Conservation (phyloP, 495 filamentous ascomycete genomes). For the Massariosphaeria phaeospora region DNA sequence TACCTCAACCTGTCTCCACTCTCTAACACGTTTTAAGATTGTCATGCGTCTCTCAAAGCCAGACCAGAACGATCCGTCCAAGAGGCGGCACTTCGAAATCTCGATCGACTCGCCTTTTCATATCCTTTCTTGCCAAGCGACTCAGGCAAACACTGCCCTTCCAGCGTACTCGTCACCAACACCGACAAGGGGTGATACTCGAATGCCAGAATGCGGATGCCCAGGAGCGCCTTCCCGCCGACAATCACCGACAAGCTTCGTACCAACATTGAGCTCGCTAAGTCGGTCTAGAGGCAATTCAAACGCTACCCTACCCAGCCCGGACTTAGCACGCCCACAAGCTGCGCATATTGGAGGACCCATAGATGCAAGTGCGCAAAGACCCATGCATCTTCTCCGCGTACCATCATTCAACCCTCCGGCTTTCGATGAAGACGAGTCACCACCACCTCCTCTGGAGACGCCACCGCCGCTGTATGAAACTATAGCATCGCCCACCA, state of each 20-base stretch:
- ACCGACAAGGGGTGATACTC: slow-evolving; percentile 44
- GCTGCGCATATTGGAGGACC: slow-evolving; percentile 38
- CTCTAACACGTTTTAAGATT: slow-evolving; percentile 57
- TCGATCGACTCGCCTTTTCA: slow-evolving; percentile 98
- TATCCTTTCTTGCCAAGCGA: slow-evolving; percentile 88
- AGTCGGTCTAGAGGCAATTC: slow-evolving; percentile 23
- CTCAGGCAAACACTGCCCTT: slow-evolving; percentile 81
- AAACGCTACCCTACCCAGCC: slow-evolving; percentile 37
- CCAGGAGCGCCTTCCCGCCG: slow-evolving; percentile 56
- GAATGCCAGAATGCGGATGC: slow-evolving; percentile 68
- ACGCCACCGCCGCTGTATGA: slow-evolving; percentile 91
- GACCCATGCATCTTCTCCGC: slow-evolving; percentile 89
- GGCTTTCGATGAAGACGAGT: slow-evolving; percentile 80
- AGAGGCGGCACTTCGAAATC: slow-evolving; percentile 93
- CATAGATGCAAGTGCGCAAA: slow-evolving; percentile 34
- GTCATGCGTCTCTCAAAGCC: slow-evolving; percentile 90
- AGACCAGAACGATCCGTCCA: slow-evolving; percentile 72
- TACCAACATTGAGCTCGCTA: slow-evolving; percentile 42
- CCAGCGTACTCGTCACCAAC: slow-evolving; percentile 74
- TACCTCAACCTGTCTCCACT: slow-evolving; percentile 1
- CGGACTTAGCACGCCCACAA: slow-evolving; percentile 38
- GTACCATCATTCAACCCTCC: slow-evolving; percentile 85
- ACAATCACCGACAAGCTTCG: slow-evolving; percentile 43
- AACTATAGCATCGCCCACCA: slow-evolving; percentile 68
- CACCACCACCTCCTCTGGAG: slow-evolving; percentile 74